phyloP scores from a whole-genome alignment of 352 stramenopile species.

The Pythium scleroteichum region DNA sequence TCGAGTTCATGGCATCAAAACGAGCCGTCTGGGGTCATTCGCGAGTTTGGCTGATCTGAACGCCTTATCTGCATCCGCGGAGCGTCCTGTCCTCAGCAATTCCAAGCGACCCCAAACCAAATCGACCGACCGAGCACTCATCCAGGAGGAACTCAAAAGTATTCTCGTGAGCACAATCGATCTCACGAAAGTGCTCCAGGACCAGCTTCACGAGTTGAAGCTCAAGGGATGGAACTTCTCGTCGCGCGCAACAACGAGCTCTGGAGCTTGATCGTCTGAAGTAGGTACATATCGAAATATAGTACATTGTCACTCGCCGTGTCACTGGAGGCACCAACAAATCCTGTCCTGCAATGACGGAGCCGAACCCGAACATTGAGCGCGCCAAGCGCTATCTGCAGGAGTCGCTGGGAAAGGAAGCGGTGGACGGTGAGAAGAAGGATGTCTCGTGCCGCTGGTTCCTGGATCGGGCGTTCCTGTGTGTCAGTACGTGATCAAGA shows the following conservation, averaged over 20 bases:
- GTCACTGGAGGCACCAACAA: background rate
- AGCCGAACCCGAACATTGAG: slow-evolving; percentile 45
- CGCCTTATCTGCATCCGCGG: background rate
- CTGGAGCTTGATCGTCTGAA: background rate
- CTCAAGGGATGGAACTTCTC: slow-evolving; percentile 79
- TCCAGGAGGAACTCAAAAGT: slow-evolving; percentile 72
- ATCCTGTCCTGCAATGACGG: slow-evolving; percentile 13
- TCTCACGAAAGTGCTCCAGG: slow-evolving; percentile 68
- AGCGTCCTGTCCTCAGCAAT: background rate
- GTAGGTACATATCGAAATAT: slow-evolving; percentile 6
- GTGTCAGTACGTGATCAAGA: slow-evolving; percentile 69
- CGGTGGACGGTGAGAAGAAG: slow-evolving; percentile 39
- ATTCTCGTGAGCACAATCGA: slow-evolving; percentile 67
- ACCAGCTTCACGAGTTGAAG: slow-evolving; percentile 79
- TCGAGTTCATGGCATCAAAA: slow-evolving; percentile 27
- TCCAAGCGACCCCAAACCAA: slow-evolving; percentile 34
- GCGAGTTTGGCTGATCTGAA: slow-evolving; percentile 2
- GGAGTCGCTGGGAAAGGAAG: slow-evolving; percentile 34
- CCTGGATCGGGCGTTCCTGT: slow-evolving; percentile 78
- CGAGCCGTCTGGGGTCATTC: slow-evolving; percentile 18
- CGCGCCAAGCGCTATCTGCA: slow-evolving; percentile 68
- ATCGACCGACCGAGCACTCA: slow-evolving; percentile 46
- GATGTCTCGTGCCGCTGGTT: slow-evolving; percentile 76
- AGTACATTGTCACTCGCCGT: slow-evolving; percentile 15
- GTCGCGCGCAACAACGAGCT: slow-evolving; percentile 16